Conservation (phyloP, 345 rosid genomes). For the Excoecaria agallocha region DNA sequence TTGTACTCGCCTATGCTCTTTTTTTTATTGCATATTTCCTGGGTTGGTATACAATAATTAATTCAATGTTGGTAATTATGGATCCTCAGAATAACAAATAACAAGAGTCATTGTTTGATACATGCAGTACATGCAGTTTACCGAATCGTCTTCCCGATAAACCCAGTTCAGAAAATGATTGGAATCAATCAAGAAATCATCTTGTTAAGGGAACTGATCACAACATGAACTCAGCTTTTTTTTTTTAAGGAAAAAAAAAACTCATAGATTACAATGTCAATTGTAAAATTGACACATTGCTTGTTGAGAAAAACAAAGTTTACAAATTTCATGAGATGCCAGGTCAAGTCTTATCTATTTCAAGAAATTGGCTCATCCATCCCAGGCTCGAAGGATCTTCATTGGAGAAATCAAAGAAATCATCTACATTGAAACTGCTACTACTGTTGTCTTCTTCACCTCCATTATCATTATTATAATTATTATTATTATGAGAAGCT, state of each 20-base stretch:
- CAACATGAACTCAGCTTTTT: neutral
- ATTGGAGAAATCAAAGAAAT: conserved; percentile 67
- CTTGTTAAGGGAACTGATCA: neutral
- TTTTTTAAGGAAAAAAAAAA: no score
- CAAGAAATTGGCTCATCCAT: conserved; percentile 36
- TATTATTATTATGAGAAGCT: neutral
- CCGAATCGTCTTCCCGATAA: neutral
- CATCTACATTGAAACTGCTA: conserved; percentile 40
- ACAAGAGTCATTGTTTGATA: neutral
- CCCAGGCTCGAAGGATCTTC: conserved; percentile 48
- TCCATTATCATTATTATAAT: neutral
- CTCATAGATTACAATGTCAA: neutral
- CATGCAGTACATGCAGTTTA: neutral
- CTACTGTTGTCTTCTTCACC: conserved; percentile 22
- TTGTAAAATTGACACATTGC: neutral
- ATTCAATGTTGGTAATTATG: neutral
- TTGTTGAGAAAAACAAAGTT: neutral
- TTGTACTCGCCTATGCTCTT: neutral
- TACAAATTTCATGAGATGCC: conserved; percentile 2
- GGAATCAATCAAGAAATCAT: neutral
- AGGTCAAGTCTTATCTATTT: no score
- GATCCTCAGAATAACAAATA: no score
- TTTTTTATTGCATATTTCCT: neutral
- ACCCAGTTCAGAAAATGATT: neutral
- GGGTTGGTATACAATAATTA: neutral